A percentile compares a stretch with the other conserved stretches of the same genome.
Evolutionary conservation across 768 basidiomycete genomes (phyloP).

Genomic region (Basidioascus undulatus): DNA sequence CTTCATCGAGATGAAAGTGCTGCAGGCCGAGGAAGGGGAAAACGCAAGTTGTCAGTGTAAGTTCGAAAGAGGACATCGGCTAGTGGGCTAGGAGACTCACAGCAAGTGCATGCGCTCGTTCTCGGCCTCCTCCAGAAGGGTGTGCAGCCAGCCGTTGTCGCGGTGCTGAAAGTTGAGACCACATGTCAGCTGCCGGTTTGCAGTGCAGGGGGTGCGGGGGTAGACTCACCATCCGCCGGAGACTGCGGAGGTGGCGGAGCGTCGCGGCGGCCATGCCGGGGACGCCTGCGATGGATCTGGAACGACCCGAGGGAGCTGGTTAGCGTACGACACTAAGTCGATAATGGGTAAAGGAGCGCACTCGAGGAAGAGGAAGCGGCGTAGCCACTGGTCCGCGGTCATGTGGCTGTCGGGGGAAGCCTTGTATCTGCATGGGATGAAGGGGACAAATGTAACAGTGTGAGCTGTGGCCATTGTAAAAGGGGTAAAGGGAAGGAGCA

Average conservation of each 20-base stretch:
- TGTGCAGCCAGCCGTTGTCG: constrained; percentile 65
- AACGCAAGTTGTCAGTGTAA: constrained; percentile 6
- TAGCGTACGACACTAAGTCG: too few species aligned
- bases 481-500: too few species aligned
- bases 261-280: constrained; percentile 17
- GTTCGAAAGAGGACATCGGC: not conserved
- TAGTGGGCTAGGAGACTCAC: constrained; percentile 24
- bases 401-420: too few species aligned
- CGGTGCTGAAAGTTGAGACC: constrained; percentile 20
- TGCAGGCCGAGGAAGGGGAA: not conserved
- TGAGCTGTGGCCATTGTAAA: too few species aligned
- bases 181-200: constrained; percentile 2
- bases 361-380: too few species aligned
- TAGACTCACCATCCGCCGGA: constrained; percentile 53
- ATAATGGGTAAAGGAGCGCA: too few species aligned
- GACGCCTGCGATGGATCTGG: too few species aligned
- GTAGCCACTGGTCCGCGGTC: too few species aligned
- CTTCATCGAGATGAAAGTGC: constrained; percentile 69
- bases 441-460: too few species aligned
- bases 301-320: too few species aligned
- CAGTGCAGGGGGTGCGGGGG: constrained; percentile 6
- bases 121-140: constrained; percentile 77
- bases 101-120: constrained; percentile 94
- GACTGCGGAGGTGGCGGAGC: constrained; percentile 59
- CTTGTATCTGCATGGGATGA: too few species aligned